A percentile compares a stretch with the other conserved stretches of the same genome.
phyloP scores from a whole-genome alignment of 2,329 filamentous ascomycete genomes.

The Knoxdaviesia capensis region DNA sequence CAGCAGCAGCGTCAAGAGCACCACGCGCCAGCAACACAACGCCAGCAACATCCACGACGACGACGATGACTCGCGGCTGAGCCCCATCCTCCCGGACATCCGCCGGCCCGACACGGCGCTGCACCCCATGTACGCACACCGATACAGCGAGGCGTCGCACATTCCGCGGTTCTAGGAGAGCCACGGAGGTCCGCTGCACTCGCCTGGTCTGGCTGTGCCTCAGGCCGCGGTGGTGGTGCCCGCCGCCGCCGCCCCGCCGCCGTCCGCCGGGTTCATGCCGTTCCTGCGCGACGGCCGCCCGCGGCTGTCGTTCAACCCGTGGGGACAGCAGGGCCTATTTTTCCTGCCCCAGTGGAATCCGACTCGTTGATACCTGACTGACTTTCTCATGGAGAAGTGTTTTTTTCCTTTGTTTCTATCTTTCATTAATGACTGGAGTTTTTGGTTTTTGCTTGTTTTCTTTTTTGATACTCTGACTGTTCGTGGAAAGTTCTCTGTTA shows the following conservation, averaged over 20 bases:
- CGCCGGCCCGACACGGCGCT: conserved; percentile 35
- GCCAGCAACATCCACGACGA: conserved; percentile 10
- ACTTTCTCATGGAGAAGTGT: neutral
- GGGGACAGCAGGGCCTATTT: too few relatives aligned
- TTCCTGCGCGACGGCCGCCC: too few relatives aligned
- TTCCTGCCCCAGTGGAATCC: too few relatives aligned
- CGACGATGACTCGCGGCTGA: conserved; percentile 14
- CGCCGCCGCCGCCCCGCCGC: too few relatives aligned
- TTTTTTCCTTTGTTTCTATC: neutral
- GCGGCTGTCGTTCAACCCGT: too few relatives aligned
- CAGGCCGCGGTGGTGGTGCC: too few relatives aligned
- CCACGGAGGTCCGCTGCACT: too few relatives aligned
- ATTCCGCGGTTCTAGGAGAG: conserved; percentile 25
- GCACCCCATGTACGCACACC: conserved; percentile 24
- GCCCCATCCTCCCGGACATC: conserved; percentile 34
- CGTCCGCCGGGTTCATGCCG: too few relatives aligned
- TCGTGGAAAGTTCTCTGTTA: neutral
- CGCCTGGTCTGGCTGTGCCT: too few relatives aligned
- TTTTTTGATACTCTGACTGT: neutral
- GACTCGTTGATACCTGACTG: neutral
- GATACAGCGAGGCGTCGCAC: conserved; percentile 28
- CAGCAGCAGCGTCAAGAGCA: conserved; percentile 4
- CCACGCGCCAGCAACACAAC: conserved; percentile 6
- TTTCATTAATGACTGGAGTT: neutral
- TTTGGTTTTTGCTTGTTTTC: neutral